Conservation (phyloP, 2,329 filamentous ascomycete genomes). For the Aspergillus pseudotamarii region DNA sequence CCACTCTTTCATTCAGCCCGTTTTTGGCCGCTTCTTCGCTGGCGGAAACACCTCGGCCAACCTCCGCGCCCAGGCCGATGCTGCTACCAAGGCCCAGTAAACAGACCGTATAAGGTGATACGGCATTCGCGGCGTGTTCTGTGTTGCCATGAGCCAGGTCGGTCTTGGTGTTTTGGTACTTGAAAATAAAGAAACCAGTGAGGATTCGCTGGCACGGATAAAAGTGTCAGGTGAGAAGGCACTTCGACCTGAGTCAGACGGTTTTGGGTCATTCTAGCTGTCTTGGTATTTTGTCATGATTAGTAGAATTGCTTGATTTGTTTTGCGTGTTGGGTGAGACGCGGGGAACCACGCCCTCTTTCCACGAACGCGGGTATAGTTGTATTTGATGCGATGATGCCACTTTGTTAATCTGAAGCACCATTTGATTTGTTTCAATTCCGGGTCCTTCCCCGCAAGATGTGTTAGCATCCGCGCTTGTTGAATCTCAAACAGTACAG, state of each 20-base stretch:
- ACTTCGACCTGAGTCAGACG: conserved; percentile 1
- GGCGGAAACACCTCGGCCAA: conserved; percentile 76
- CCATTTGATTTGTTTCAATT: conserved; percentile 8
- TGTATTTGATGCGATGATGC: conserved; percentile 24
- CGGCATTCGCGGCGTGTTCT: conserved; percentile 12
- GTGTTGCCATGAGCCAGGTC: neutral
- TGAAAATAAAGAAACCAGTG: neutral
- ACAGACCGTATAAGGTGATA: conserved; percentile 16
- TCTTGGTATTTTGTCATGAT: conserved; percentile 18
- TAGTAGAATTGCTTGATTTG: conserved; percentile 17
- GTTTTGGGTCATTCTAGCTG: conserved; percentile 10
- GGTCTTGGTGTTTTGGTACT: neutral
- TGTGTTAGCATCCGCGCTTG: neutral
- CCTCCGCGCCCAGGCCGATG: conserved; percentile 85
- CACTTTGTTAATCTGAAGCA: conserved; percentile 26
- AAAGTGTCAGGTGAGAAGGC: conserved; percentile 3
- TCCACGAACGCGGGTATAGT: conserved; percentile 15
- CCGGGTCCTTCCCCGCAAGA: neutral
- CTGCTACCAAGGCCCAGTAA: conserved; percentile 63
- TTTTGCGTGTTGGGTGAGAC: conserved; percentile 10
- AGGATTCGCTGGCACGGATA: neutral
- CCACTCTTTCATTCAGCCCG: conserved; percentile 90
- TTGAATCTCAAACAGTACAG: neutral
- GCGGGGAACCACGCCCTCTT: conserved; percentile 8
- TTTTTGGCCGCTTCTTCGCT: conserved; percentile 90